A percentile compares a stretch with the other conserved stretches of the same genome.
Evolutionary conservation across 23 red algal species (phyloP).

Genomic region (Chondrus crispus): DNA sequence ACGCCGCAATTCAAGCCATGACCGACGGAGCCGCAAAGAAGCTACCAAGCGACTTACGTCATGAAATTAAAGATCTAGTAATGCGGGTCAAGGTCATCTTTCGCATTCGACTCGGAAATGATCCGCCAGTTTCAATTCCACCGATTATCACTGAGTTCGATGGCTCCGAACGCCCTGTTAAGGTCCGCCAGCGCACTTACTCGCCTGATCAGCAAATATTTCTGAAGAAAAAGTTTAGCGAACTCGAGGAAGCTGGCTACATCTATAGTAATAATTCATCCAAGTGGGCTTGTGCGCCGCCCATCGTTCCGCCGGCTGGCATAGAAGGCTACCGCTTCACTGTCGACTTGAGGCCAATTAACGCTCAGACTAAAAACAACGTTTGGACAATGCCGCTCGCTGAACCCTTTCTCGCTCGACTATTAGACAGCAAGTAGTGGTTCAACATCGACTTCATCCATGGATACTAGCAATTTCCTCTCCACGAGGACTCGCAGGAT

Average conservation of each 20-base stretch:
- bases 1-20: background rate
- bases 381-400: background rate
- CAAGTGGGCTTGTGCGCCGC: conserved; percentile 4
- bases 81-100: background rate
- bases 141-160: background rate
- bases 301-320: background rate
- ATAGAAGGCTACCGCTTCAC: conserved; percentile 33
- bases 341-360: background rate
- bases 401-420: conserved; percentile 7
- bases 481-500: background rate
- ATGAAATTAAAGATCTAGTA: background rate
- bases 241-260: background rate
- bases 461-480: conserved; percentile 16
- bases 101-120: background rate
- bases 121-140: background rate
- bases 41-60: background rate
- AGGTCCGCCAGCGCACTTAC: background rate
- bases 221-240: background rate
- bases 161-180: background rate
- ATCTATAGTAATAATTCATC: background rate
- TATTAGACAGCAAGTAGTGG: background rate
- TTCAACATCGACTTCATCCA: conserved; percentile 15
- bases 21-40: background rate
- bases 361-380: background rate
- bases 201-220: conserved; percentile 7